Percentiles rank a stretch among this genome's conserved stretches.
Conservation (phyloP, 768 basidiomycete species). For the Mycena amicta region DNA sequence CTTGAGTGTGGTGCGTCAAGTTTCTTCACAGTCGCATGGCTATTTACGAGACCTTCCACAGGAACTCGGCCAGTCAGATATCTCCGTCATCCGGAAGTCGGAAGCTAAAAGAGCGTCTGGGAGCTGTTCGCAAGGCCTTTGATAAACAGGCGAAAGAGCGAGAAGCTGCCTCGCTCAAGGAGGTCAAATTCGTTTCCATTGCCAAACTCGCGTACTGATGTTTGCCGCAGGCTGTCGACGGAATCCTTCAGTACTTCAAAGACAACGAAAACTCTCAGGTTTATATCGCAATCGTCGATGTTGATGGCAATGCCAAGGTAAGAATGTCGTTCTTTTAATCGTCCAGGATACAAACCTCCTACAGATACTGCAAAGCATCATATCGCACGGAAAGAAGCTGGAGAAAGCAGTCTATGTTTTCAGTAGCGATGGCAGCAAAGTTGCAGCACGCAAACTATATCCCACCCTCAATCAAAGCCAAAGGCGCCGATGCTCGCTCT, state of each 20-base stretch:
- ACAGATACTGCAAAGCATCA: constrained; percentile 75
- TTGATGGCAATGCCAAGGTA: constrained; percentile 87
- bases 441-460: constrained; percentile 89
- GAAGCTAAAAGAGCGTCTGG: constrained; percentile 76
- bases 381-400: constrained; percentile 77
- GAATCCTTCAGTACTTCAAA: constrained; percentile 71
- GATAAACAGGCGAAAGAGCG: constrained; percentile 85
- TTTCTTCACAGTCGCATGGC: neutral
- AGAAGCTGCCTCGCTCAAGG: constrained; percentile 75
- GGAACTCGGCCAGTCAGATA: constrained; percentile 89
- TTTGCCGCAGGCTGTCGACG: constrained; percentile 68
- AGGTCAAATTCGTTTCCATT: constrained; percentile 45
- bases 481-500: constrained; percentile 78
- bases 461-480: constrained; percentile 55
- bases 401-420: constrained; percentile 88
- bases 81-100: constrained; percentile 83
- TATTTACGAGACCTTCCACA: constrained; percentile 33
- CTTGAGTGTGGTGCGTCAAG: constrained; percentile 63
- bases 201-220: neutral
- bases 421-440: constrained; percentile 76
- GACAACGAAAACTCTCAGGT: constrained; percentile 70
- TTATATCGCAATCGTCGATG: constrained; percentile 73
- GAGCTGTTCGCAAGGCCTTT: constrained; percentile 74
- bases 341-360: too few relatives aligned
- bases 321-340: neutral